phyloP scores from a whole-genome alignment of 192 early-diverging fungal genomes.

The Phycomyces nitens region DNA sequence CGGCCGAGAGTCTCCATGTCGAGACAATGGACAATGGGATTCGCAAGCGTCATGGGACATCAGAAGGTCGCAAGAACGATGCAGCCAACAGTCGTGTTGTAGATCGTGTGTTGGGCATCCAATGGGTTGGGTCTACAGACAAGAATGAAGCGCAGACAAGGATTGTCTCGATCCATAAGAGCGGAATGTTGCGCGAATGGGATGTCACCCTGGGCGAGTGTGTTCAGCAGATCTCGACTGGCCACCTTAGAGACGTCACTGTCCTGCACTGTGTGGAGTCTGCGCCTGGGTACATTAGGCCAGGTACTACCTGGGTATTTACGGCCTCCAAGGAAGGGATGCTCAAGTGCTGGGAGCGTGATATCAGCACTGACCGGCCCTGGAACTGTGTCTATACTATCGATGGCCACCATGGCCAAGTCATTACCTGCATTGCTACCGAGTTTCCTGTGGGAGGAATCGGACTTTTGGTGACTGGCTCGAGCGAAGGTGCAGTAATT shows the following conservation, averaged over 20 bases:
- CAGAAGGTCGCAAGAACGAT: neutral
- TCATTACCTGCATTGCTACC: conserved; percentile 16
- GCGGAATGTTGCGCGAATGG: conserved; percentile 32
- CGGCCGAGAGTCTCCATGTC: neutral
- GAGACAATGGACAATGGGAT: no score
- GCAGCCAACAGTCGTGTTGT: neutral
- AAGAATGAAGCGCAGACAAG: conserved; percentile 10
- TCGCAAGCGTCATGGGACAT: neutral
- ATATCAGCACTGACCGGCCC: neutral
- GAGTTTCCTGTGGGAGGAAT: conserved; percentile 28
- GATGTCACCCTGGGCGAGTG: conserved; percentile 30
- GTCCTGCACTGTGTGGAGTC: conserved; percentile 9
- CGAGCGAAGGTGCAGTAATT: conserved; percentile 22
- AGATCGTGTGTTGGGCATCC: conserved; percentile 13
- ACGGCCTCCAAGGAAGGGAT: conserved; percentile 28
- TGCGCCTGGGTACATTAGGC: conserved; percentile 13
- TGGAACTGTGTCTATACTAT: conserved; percentile 30
- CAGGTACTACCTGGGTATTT: conserved; percentile 28
- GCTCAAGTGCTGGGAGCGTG: conserved; percentile 27
- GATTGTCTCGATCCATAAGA: conserved; percentile 24
- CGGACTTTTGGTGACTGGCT: conserved; percentile 29
- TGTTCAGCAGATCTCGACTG: conserved; percentile 12
- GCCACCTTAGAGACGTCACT: conserved; percentile 14
- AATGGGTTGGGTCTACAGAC: conserved; percentile 16
- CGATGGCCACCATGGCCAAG: conserved; percentile 3